Evolutionary conservation across 2,329 filamentous ascomycete genomes (phyloP), one percentile per base, ranked within the genome.

Genomic region (Leptographium wingfieldii): DNA sequence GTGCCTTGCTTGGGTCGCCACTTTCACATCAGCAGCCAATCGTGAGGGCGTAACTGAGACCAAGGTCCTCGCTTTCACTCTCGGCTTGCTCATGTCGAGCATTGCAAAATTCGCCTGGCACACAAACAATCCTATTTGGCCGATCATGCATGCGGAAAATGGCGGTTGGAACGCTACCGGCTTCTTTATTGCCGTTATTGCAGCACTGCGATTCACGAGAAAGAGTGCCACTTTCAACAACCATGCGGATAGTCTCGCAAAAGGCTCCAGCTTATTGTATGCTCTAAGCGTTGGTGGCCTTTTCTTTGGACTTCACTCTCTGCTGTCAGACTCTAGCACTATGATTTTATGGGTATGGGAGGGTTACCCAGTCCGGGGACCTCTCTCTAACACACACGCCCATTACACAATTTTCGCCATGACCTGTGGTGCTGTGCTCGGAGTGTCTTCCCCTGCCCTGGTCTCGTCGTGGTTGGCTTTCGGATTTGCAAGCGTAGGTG

Each of bases 321-420:
- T 99, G 11, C 80, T 99, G 12, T 96, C 94, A 0, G 94, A 99
- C 70, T 95, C 92, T 0, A 97, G 94, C 76, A 99, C 94, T 59
- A 97, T 99, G 91, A 96, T 97, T 61, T 80, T 92, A 19, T 99
- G 94, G 94, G 90, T 90, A 3, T 99, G 94, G 94, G 91, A 96
- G 67, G 94, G 94, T 7, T 99, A 88, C 68, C 94, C 94, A 16
- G 83, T 97, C 49, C 84, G 88, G 56, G 94, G 94, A 7, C 94
- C 94, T 2, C 83, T 94, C 56, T 84, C 91, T 63, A 90, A 86
- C 55, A 90, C 91, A n/a, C 91, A 97, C 68, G 94, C 92, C 59
- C 90, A 89, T 67, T 83, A 87, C 70, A 96, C 91, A 1, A 82
- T 96, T 58, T 80, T 88, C 59, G 86, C 86, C 61, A 99, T 99